These are phyloP conservation scores for Vigna nakashimae DNA, from an alignment of 306 rosid species.

Conservation along the genomic window DNA sequence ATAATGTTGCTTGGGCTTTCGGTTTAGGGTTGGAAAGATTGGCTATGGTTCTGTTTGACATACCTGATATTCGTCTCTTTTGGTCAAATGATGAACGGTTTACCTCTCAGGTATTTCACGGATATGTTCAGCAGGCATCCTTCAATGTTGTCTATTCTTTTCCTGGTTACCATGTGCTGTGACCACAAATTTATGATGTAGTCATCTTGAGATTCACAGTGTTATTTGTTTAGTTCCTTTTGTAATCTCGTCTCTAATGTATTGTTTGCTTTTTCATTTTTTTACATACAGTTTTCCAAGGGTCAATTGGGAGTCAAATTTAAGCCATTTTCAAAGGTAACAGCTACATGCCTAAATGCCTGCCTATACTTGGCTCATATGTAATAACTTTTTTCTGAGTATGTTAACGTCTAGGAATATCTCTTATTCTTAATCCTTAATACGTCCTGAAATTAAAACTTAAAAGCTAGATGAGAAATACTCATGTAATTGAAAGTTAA, in stretches of 20 bases:
- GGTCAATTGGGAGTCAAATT: conserved; percentile 85
- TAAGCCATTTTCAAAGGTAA: conserved; percentile 96
- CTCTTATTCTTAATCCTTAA: conserved; percentile 10
- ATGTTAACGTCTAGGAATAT: conserved; percentile 19
- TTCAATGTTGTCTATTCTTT: conserved; percentile 26
- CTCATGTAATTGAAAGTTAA: conserved; percentile 17
- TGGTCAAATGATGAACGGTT: conserved; percentile 95
- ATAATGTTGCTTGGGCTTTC: conserved; percentile 97
- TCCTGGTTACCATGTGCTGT: conserved; percentile 33
- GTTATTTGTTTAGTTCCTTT: conserved; percentile 29
- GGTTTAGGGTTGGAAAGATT: conserved; percentile 97
- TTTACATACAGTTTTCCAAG: conserved; percentile 73
- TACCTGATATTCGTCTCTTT: conserved; percentile 95
- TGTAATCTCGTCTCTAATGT: conserved; percentile 42
- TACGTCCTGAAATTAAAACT: conserved; percentile 3
- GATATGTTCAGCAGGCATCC: conserved; percentile 37
- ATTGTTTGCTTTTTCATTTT: conserved; percentile 35
- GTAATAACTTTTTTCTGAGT: conserved; percentile 28
- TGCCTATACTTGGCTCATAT: conserved; percentile 26
- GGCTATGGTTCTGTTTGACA: conserved; percentile 98
- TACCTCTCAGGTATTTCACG: conserved; percentile 83
- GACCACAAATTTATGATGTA: conserved; percentile 30
- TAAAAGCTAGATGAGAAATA: conserved; percentile 27
- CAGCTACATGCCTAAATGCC: conserved; percentile 26
- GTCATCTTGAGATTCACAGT: conserved; percentile 30